A percentile compares a stretch with the other conserved stretches of the same genome.
Evolutionary conservation across 139 green algal genomes (phyloP).

Genomic region (Chlorella sorokiniana): DNA sequence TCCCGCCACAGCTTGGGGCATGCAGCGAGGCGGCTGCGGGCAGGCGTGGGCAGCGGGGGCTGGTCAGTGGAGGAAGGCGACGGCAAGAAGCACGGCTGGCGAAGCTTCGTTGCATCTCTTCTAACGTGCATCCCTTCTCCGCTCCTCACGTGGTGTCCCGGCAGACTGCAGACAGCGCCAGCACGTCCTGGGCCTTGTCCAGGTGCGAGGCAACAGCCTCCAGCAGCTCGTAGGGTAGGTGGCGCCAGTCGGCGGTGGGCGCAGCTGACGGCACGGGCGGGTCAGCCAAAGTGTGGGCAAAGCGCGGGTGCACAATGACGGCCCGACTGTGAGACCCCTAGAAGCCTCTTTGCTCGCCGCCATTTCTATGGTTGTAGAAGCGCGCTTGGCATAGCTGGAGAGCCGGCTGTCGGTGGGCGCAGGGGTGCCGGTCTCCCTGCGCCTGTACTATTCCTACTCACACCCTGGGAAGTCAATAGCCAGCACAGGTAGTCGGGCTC

Average conservation of each 20-base stretch:
- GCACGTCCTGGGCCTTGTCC: conserved; percentile 33
- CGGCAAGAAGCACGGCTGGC: too few species aligned
- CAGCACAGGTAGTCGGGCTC: too few species aligned
- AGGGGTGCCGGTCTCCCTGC: too few species aligned
- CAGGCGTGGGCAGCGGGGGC: neutral
- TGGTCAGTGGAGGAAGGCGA: neutral
- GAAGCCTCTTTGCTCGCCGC: too few species aligned
- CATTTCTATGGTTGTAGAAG: neutral
- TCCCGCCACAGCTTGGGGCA: conserved; percentile 38
- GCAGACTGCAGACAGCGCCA: conserved; percentile 4
- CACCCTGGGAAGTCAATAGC: too few species aligned
- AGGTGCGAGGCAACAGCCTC: neutral
- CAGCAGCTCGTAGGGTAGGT: neutral
- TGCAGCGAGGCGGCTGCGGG: conserved; percentile 20
- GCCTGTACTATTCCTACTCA: too few species aligned
- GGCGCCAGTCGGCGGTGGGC: neutral
- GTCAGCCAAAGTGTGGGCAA: conserved; percentile 24
- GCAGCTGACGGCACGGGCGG: neutral
- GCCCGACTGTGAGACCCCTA: neutral
- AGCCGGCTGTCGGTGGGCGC: too few species aligned
- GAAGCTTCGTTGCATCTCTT: neutral
- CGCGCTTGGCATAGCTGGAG: neutral
- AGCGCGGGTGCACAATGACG: conserved; percentile 39
- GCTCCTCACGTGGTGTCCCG: conserved; percentile 5
- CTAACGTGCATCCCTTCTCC: too few species aligned